phyloP scores from a whole-genome alignment of 2,329 filamentous ascomycete genomes.

The Aspergillus niger region DNA sequence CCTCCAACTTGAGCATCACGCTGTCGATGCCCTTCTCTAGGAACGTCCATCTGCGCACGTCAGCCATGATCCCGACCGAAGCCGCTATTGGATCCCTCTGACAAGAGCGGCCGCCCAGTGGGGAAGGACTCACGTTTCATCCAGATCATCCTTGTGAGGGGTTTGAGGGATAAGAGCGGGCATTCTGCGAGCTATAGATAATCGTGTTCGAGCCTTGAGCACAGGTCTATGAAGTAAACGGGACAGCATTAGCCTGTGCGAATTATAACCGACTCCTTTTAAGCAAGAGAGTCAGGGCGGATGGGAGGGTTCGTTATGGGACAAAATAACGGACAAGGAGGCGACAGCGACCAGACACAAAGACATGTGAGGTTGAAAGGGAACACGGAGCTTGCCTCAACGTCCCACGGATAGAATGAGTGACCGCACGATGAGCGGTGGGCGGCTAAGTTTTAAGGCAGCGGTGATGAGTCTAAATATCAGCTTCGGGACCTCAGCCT shows the following conservation, averaged over 20 bases:
- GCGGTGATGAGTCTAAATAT: constrained; percentile 11
- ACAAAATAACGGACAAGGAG: not conserved
- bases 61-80: constrained; percentile 16
- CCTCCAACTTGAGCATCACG: constrained; percentile 90
- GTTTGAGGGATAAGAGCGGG: constrained; percentile 44
- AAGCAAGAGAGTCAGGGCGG: not conserved
- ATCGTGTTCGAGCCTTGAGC: not conserved
- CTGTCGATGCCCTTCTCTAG: constrained; percentile 83
- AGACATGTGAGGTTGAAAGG: not conserved
- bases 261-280: not conserved
- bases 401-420: not conserved
- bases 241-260: not conserved
- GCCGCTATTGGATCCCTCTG: not conserved
- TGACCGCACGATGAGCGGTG: constrained; percentile 8
- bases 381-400: constrained; percentile 2
- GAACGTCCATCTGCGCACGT: constrained; percentile 73
- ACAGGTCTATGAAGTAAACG: constrained; percentile 3
- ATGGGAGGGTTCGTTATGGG: too few species aligned
- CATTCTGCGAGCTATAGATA: constrained; percentile 31
- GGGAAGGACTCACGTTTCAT: constrained; percentile 58
- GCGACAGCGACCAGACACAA: not conserved
- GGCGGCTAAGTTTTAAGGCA: constrained; percentile 11
- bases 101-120: not conserved
- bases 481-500: not conserved
- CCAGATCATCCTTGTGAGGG: constrained; percentile 60